Evolutionary conservation across 23 red algal genomes (phyloP), one percentile per base, ranked within the genome.

Genomic region (Gracilaria gracilis): DNA sequence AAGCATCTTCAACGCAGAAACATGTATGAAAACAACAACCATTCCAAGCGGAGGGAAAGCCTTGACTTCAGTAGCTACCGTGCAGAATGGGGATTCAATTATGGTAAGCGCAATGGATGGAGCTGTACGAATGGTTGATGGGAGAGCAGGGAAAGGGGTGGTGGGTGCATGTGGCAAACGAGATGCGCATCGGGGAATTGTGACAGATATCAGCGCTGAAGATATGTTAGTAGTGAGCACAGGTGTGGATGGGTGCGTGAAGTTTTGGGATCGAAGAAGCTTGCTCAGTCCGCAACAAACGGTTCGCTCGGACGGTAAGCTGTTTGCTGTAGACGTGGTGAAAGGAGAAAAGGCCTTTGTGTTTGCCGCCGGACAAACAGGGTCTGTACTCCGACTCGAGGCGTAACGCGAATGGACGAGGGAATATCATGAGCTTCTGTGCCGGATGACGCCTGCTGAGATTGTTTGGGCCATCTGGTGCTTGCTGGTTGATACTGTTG

Each of bases 11-110:
- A 42, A 54, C 59, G 82, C 75, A 51, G 82, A 94, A 34, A 35
- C 72, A 80, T 87, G 82, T 20, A 37, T 44, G 57, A 75, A 71
- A 48, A 80, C 70, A 24, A 54, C 75, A 39, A 80, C 92, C 7
- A 87, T 94, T 75, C 92, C 92, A n/a, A 73, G 83, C 33, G 93
- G 93, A 25, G 84, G 93, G 24, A 93, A 88, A 36, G 39, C 83
- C 13, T 44, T 93, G 31, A 93, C 87, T 21, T 69, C 75, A 46
- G 75, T 88, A 23, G 80, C 74, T 28, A 57, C 85, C 0, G 24
- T 79, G 31, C 57, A 80, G 21, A 27, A 44, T 48, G 34, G 34
- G 21, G 55, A 77, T 25, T 70, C 44, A 0, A 32, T 93, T 11
- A 38, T 91, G 57, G 89, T 94, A 31, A 82, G 73, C 39, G 81